Percentiles rank a stretch among this genome's conserved stretches.
Evolutionary conservation across 2,329 filamentous ascomycete genomes (phyloP).

Genomic region (Parastagonospora avenae): DNA sequence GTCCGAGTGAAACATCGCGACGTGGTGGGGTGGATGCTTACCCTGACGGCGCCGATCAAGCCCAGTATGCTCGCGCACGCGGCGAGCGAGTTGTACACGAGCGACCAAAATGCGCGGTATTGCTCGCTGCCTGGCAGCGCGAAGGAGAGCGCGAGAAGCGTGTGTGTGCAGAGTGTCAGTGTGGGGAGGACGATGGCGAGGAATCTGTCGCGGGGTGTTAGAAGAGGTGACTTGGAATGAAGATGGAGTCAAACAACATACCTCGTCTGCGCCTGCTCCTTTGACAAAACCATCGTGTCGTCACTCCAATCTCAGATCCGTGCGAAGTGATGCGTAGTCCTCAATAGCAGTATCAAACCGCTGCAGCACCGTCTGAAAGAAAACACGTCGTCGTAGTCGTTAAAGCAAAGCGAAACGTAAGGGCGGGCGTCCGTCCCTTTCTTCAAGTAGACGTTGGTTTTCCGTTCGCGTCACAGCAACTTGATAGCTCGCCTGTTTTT

Average conservation of each 20-base stretch:
- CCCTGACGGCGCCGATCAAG: constrained; percentile 51
- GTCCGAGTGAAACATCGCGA: neutral
- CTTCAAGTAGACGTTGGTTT: too few species aligned
- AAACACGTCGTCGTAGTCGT: too few species aligned
- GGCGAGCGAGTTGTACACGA: constrained; percentile 49
- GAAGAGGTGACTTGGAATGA: neutral
- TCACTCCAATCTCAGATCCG: too few species aligned
- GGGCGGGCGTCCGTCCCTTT: too few species aligned
- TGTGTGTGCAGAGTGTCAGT: constrained; percentile 33
- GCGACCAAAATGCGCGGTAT: constrained; percentile 38
- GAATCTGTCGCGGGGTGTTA: constrained; percentile 21
- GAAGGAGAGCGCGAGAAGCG: constrained; percentile 30
- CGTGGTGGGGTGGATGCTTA: constrained; percentile 20
- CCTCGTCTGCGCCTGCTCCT: constrained; percentile 7
- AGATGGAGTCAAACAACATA: neutral
- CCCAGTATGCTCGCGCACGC: constrained; percentile 49
- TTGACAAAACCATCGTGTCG: neutral
- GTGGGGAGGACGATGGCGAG: constrained; percentile 34
- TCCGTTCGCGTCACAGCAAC: too few species aligned
- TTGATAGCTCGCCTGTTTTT: too few species aligned
- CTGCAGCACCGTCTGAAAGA: too few species aligned
- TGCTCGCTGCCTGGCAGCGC: constrained; percentile 29
- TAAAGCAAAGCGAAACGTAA: too few species aligned
- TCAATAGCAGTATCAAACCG: too few species aligned
- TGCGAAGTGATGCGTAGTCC: too few species aligned